Evolutionary conservation across 2,329 filamentous ascomycete species (phyloP).

Genomic region (Xylariaceae sp.): DNA sequence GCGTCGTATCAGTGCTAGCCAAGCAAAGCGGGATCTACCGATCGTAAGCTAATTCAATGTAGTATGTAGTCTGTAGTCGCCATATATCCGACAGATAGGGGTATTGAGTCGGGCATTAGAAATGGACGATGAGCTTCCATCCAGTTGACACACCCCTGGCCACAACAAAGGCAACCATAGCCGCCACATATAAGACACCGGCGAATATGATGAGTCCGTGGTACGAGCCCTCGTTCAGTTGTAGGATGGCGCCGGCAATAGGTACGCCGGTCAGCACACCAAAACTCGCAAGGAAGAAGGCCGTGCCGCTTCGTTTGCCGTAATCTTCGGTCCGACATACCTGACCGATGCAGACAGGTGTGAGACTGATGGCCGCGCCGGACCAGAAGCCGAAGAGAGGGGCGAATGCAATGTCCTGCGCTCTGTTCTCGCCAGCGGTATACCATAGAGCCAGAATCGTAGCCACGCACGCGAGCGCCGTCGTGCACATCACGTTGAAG

Average conservation of each 20-base stretch:
- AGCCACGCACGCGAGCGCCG: conserved; percentile 8
- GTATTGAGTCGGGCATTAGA: neutral
- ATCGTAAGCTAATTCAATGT: neutral
- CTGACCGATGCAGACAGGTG: conserved; percentile 13
- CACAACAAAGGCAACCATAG: conserved; percentile 12
- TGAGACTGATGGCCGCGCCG: conserved; percentile 14
- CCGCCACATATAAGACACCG: conserved; percentile 8
- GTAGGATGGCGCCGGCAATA: conserved; percentile 13
- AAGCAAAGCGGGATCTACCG: neutral
- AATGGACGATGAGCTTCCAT: conserved; percentile 11
- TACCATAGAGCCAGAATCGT: conserved; percentile 14
- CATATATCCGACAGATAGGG: neutral
- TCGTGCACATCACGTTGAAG: conserved; percentile 13
- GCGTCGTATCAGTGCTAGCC: neutral
- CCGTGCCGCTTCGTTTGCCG: conserved; percentile 16
- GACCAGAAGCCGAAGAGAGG: conserved; percentile 17
- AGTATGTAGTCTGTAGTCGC: neutral
- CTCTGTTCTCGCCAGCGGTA: conserved; percentile 6
- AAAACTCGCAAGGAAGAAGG: conserved; percentile 15
- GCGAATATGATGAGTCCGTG: conserved; percentile 13
- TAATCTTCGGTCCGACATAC: conserved; percentile 16
- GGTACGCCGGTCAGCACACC: conserved; percentile 8
- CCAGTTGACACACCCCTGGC: conserved; percentile 8
- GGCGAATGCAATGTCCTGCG: conserved; percentile 11
- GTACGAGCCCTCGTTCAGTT: conserved; percentile 6